phyloP scores from a whole-genome alignment of 306 rosid species.

The Cicer yamashitae region DNA sequence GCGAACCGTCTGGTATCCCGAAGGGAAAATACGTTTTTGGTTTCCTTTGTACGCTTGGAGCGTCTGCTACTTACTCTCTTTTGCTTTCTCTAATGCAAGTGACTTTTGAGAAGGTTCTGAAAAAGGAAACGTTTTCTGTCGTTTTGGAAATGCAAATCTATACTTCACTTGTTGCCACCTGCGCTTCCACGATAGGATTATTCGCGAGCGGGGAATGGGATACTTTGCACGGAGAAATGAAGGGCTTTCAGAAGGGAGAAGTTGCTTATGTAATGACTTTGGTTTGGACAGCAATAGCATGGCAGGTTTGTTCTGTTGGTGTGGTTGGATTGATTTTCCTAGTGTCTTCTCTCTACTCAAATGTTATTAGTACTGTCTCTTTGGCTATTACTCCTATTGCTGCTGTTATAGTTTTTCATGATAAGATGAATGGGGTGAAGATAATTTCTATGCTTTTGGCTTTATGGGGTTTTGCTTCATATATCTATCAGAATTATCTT shows the following conservation, averaged over 20 bases:
- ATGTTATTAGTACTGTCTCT: constrained; percentile 86
- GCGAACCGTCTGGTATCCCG: constrained; percentile 58
- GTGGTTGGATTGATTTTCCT: constrained; percentile 85
- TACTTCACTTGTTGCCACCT: constrained; percentile 74
- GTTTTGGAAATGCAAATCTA: constrained; percentile 93
- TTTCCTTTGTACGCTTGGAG: constrained; percentile 77
- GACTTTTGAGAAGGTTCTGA: constrained; percentile 76
- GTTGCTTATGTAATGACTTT: constrained; percentile 72
- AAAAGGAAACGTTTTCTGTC: constrained; percentile 80
- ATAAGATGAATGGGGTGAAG: constrained; percentile 86
- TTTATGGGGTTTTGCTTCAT: constrained; percentile 81
- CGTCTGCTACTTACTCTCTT: constrained; percentile 83
- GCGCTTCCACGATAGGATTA: constrained; percentile 68
- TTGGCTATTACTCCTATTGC: constrained; percentile 89
- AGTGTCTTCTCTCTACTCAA: constrained; percentile 90
- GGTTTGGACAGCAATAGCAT: constrained; percentile 78
- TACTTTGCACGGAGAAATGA: constrained; percentile 75
- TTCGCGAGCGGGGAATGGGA: constrained; percentile 85
- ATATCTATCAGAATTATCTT: constrained; percentile 80
- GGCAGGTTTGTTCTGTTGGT: constrained; percentile 93
- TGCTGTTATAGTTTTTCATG: constrained; percentile 76
- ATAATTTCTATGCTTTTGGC: constrained; percentile 85
- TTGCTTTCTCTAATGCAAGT: constrained; percentile 88
- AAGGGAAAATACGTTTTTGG: constrained; percentile 58
- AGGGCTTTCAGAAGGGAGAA: constrained; percentile 59